phyloP scores from a whole-genome alignment of 176 grass and related monocot species.

The Juncus effusus region DNA sequence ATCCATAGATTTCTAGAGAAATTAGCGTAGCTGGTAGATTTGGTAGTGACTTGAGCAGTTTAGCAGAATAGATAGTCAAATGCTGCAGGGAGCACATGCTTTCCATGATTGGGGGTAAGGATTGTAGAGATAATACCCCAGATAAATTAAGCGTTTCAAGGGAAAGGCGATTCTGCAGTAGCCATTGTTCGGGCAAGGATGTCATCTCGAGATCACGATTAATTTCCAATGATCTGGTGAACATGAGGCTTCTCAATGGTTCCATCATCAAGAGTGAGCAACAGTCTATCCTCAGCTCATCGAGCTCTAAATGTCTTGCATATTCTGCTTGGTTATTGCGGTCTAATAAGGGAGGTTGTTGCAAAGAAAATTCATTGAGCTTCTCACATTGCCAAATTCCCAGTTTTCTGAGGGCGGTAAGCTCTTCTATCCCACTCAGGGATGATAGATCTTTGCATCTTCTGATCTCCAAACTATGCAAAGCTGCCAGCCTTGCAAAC shows the following conservation, averaged over 20 bases:
- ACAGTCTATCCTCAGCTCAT: neutral
- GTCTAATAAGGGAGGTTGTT: neutral
- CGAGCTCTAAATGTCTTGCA: neutral
- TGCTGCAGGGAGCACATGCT: slow-evolving; percentile 4
- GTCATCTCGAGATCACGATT: neutral
- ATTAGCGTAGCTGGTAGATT: slow-evolving; percentile 8
- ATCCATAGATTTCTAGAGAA: slow-evolving; percentile 1
- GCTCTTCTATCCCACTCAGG: slow-evolving; percentile 30
- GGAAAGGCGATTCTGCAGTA: slow-evolving; percentile 14
- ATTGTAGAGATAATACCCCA: slow-evolving; percentile 16
- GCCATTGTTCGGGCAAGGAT: slow-evolving; percentile 15
- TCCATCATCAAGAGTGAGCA: slow-evolving; percentile 8
- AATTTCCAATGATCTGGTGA: neutral
- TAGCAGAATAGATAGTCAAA: neutral
- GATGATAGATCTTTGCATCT: slow-evolving; percentile 10
- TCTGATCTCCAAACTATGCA: slow-evolving; percentile 1
- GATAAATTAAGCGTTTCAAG: neutral
- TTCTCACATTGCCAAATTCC: neutral
- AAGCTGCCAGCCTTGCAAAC: slow-evolving; percentile 9
- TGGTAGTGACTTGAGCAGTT: neutral
- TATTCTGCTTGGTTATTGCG: no score
- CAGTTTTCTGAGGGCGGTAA: slow-evolving; percentile 16
- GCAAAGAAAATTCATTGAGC: slow-evolving; percentile 6
- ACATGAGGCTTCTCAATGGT: slow-evolving; percentile 12
- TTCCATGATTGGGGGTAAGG: neutral